Evolutionary conservation across 2,329 filamentous ascomycete genomes (phyloP).

Genomic region (Paecilomyces fulvus): DNA sequence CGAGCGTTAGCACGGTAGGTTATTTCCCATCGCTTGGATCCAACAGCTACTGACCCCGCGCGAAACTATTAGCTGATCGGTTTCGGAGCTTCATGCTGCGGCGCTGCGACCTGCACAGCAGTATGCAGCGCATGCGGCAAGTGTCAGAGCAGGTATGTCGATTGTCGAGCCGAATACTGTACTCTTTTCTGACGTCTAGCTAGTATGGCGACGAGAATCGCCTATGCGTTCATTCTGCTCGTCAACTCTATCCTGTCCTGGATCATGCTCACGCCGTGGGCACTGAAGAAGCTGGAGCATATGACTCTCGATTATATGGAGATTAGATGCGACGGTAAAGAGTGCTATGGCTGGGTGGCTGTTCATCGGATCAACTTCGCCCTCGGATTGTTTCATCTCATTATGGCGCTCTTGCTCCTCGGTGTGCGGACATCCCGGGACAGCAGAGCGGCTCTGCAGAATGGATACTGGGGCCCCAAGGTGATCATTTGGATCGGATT

Average conservation of each 20-base stretch:
- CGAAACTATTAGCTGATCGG: constrained; percentile 55
- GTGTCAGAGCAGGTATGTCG: constrained; percentile 76
- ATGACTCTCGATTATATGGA: constrained; percentile 92
- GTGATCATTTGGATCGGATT: constrained; percentile 80
- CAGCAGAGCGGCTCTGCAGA: constrained; percentile 79
- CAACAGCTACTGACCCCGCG: constrained; percentile 5
- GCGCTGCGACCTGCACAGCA: constrained; percentile 91
- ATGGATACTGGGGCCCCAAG: constrained; percentile 99
- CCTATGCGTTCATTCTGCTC: constrained; percentile 87
- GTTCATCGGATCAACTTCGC: constrained; percentile 98
- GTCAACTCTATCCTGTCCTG: constrained; percentile 95
- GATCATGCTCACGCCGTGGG: constrained; percentile 99
- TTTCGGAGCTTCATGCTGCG: constrained; percentile 83
- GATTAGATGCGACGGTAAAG: constrained; percentile 80
- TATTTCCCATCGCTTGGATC: not conserved
- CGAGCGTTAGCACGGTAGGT: constrained; percentile 71
- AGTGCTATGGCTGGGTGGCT: constrained; percentile 92
- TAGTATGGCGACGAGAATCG: constrained; percentile 93
- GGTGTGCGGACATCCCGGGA: constrained; percentile 83
- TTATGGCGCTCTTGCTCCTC: constrained; percentile 74
- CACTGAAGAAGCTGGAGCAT: constrained; percentile 88
- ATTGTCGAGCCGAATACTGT: constrained; percentile 3
- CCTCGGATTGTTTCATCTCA: constrained; percentile 83
- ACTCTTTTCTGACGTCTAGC: constrained; percentile 14
- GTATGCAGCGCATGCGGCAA: constrained; percentile 94